Evolutionary conservation across 129 eudicot species (phyloP), one percentile per base, ranked within the genome.

Genomic region (Deinandra increscens): DNA sequence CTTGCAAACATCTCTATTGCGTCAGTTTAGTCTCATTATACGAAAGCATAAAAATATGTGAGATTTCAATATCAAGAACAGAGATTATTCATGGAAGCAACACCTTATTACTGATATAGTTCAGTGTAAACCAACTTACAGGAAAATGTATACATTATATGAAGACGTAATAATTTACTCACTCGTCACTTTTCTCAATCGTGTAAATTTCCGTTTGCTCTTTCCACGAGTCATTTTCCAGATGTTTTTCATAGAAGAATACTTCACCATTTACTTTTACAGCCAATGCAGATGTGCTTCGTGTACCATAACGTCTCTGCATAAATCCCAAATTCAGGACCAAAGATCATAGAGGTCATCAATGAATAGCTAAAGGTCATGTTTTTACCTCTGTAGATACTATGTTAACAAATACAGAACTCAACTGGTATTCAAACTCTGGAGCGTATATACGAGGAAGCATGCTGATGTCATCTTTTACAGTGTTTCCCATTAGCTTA

Each of bases 231-330:
- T 68, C 81, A 50, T 77, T 78, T 62, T 85, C 91, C 37, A 88
- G 80, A 71, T 80, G 83, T 7, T 55, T 83, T 61, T 91, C 97
- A 44, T 80, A 81, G 68, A 91, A 91, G 68, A 74, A 70, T 14
- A 81, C 79, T 43, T 84, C 88, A 62, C 83, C 88, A 72, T 58
- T 80, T 46, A 73, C 75, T 60, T 72, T 82, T 37, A 84, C 71
- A 14, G 66, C 62, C 80, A 91, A 56, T 9, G 84, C 90, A 39
- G 94, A 84, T 31, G 80, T 91, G 81, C 96, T 88, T 82, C 96
- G 83, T 26, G 97, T 91, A 33, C 97, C 97, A 88, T 87, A 91
- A 72, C 78, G 81, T 34, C 93, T 89, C 97, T 91, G 68, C n/a
- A 38, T 45, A 77, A 69, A 26, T 12, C 9, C 9, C 13, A 29